Conservation (phyloP, 1,284 basidiomycete genomes). For the Austroboletus novae-zelandiae region DNA sequence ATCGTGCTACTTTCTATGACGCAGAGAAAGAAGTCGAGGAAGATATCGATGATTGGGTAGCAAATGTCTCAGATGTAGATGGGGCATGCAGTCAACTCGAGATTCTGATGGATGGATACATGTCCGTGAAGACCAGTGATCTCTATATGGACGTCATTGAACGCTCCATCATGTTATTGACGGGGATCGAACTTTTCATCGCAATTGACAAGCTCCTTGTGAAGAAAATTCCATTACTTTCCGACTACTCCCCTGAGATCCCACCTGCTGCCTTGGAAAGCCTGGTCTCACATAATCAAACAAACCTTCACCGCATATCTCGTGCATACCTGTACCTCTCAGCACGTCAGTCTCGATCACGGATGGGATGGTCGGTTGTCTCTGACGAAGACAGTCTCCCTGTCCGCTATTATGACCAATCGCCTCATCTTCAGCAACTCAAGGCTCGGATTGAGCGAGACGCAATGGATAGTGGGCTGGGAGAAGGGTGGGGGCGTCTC, state of each 20-base stretch:
- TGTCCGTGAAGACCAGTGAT: not conserved
- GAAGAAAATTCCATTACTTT: not conserved
- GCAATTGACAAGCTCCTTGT: not conserved
- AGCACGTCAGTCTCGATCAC: not conserved
- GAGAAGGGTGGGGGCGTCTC: no score
- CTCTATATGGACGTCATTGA: no score
- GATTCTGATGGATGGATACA: not conserved
- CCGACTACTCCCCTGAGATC: not conserved
- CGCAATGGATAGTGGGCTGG: no score
- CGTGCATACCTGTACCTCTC: conserved; percentile 2
- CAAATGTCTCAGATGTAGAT: not conserved
- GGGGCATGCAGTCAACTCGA: not conserved
- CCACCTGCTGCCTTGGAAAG: not conserved
- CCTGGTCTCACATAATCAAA: not conserved
- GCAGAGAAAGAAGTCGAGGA: not conserved
- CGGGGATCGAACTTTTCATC: not conserved
- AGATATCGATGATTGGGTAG: not conserved
- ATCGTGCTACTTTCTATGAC: conserved; percentile 15
- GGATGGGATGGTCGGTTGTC: no score
- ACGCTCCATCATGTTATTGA: not conserved
- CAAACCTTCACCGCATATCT: not conserved
- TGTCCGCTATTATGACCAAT: no score
- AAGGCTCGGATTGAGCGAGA: not conserved
- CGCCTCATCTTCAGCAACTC: not conserved
- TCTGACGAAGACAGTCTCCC: no score